A percentile compares a stretch with the other conserved stretches of the same genome.
Conservation (phyloP, 257 asterid species). For the Cruciata laevipes region DNA sequence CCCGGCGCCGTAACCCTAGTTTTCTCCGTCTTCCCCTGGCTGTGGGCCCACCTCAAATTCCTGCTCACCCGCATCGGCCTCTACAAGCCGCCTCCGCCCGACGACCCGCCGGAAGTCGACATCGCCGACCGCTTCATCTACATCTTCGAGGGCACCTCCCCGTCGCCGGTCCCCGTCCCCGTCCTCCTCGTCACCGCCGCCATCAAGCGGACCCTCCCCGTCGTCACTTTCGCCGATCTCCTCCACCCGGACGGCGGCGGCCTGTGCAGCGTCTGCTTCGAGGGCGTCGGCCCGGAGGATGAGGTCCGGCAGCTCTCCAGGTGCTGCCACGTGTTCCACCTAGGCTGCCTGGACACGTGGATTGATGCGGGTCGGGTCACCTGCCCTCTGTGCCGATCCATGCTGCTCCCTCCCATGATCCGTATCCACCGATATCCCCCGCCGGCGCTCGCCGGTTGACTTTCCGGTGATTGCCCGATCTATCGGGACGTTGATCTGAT, state of each 20-base stretch:
- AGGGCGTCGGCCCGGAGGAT: background rate
- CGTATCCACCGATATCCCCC: background rate
- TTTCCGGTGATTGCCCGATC: background rate
- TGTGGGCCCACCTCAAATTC: background rate
- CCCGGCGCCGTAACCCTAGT: background rate
- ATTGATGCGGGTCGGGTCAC: background rate
- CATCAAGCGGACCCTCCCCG: background rate
- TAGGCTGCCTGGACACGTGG: background rate
- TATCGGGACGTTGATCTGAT: too few species aligned
- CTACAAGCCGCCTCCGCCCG: background rate
- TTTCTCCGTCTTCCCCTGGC: background rate
- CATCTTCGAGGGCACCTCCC: background rate
- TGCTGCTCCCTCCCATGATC: background rate
- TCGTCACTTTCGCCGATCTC: background rate
- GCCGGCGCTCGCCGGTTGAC: background rate
- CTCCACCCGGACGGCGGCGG: background rate
- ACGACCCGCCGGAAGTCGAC: background rate
- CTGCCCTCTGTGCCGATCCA: background rate
- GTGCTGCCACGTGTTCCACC: background rate
- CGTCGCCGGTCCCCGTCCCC: conserved; percentile 1
- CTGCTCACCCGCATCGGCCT: background rate
- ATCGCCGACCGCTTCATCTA: background rate
- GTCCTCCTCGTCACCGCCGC: background rate
- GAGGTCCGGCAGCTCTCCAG: background rate
- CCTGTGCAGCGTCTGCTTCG: background rate